Percentiles rank a stretch among this genome's conserved stretches.
Evolutionary conservation across 805 yeast species (phyloP).

Genomic region (Hanseniaspora meyeri): DNA sequence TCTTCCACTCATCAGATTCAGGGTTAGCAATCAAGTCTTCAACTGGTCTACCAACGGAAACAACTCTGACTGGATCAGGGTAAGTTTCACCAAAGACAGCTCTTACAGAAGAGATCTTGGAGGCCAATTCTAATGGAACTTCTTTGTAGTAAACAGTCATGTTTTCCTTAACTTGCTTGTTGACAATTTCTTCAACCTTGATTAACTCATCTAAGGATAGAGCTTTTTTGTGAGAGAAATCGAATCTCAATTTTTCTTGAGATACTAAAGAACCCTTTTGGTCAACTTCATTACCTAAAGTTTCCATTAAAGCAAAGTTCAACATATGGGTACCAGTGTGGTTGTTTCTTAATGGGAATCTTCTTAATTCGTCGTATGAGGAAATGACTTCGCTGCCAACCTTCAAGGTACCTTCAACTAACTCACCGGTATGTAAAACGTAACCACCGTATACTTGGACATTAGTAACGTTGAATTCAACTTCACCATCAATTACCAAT

Average conservation of each 20-base stretch:
- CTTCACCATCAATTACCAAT: conserved; percentile 71
- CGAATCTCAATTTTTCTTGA: conserved; percentile 89
- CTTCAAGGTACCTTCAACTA: conserved; percentile 62
- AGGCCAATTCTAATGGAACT: conserved; percentile 62
- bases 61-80: conserved; percentile 98
- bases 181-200: conserved; percentile 63
- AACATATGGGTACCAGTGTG: conserved; percentile 97
- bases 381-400: conserved; percentile 68
- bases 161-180: conserved; percentile 58
- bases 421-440: conserved; percentile 83
- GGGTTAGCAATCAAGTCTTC: conserved; percentile 69
- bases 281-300: conserved; percentile 76
- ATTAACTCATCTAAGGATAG: conserved; percentile 57
- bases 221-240: conserved; percentile 86
- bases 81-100: conserved; percentile 98
- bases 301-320: conserved; percentile 76
- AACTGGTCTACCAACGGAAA: conserved; percentile 84
- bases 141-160: conserved; percentile 69
- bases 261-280: conserved; percentile 96
- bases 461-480: conserved; percentile 82
- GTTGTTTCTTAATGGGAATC: conserved; percentile 93
- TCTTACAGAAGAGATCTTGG: conserved; percentile 69
- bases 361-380: conserved; percentile 80
- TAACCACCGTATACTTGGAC: conserved; percentile 91
- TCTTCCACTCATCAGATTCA: conserved; percentile 58